Evolutionary conservation across 2,329 filamentous ascomycete species (phyloP).

Genomic region (Grosmannia huntii): DNA sequence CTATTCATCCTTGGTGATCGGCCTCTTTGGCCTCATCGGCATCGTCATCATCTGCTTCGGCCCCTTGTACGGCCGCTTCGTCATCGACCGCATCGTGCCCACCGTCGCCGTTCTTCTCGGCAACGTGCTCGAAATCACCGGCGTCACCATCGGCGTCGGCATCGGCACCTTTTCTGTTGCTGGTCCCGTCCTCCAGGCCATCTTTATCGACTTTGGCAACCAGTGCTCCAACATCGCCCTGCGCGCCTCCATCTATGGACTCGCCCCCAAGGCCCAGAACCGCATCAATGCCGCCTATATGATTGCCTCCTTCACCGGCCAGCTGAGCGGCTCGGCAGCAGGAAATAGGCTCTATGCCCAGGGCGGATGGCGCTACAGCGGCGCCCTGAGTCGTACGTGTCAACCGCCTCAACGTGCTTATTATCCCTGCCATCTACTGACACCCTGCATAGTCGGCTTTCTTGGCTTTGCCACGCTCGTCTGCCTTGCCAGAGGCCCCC

Average conservation of each 20-base stretch:
- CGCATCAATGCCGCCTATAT: constrained; percentile 74
- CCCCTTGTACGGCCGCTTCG: constrained; percentile 54
- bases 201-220: constrained; percentile 57
- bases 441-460: constrained; percentile 19
- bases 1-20: constrained; percentile 56
- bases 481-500: constrained; percentile 24
- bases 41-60: constrained; percentile 54
- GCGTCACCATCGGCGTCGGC: constrained; percentile 56
- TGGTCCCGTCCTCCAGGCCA: constrained; percentile 60
- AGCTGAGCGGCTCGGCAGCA: constrained; percentile 56
- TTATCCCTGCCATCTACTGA: not conserved
- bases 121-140: constrained; percentile 42
- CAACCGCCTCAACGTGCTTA: too few relatives aligned
- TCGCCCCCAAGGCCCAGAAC: constrained; percentile 60
- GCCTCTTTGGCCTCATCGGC: constrained; percentile 67
- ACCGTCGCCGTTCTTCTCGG: constrained; percentile 55
- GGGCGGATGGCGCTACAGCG: constrained; percentile 38
- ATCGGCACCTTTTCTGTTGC: constrained; percentile 52
- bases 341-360: constrained; percentile 39
- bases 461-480: constrained; percentile 23
- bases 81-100: constrained; percentile 60
- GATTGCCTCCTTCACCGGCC: constrained; percentile 61
- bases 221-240: constrained; percentile 67
- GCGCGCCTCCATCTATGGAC: constrained; percentile 53
- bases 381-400: constrained; percentile 24